A percentile compares a stretch with the other conserved stretches of the same genome.
phyloP scores from a whole-genome alignment of 306 rosid species.

The Quercus ilex region DNA sequence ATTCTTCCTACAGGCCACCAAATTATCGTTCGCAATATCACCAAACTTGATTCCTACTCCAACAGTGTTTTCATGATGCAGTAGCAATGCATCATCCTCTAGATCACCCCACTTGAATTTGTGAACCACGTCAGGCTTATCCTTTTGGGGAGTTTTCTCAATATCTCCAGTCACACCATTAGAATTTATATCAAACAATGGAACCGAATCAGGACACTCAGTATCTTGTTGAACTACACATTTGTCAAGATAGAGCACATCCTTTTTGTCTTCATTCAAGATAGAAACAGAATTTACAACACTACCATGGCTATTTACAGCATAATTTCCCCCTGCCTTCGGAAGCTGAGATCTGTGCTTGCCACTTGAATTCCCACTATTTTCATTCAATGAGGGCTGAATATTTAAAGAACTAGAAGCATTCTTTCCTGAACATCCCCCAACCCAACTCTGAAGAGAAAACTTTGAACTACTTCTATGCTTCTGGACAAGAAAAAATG shows the following conservation, averaged over 20 bases:
- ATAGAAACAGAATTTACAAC: constrained; percentile 27
- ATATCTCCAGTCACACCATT: constrained; percentile 36
- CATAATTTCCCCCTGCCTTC: constrained; percentile 37
- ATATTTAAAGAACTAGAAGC: constrained; percentile 36
- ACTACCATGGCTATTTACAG: constrained; percentile 35
- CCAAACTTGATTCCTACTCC: constrained; percentile 90
- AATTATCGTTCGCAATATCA: constrained; percentile 71
- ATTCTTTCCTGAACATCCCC: constrained; percentile 65
- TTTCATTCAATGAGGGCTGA: constrained; percentile 38
- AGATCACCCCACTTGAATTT: constrained; percentile 64
- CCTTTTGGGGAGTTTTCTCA: constrained; percentile 36
- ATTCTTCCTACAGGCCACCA: constrained; percentile 44
- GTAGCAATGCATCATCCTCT: constrained; percentile 49
- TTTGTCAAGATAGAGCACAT: constrained; percentile 21
- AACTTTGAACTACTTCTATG: constrained; percentile 81
- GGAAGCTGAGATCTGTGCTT: constrained; percentile 47
- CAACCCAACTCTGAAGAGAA: constrained; percentile 85
- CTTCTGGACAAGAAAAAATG: constrained; percentile 49
- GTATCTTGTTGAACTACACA: constrained; percentile 29
- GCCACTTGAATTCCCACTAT: constrained; percentile 28
- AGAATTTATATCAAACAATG: constrained; percentile 27
- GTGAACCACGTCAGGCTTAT: constrained; percentile 38
- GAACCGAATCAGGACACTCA: constrained; percentile 37
- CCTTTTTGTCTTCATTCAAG: constrained; percentile 37
- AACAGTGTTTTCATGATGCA: constrained; percentile 43